Conservation (phyloP, 208 protist genomes). For the Herpetomonas samuelpessoai region DNA sequence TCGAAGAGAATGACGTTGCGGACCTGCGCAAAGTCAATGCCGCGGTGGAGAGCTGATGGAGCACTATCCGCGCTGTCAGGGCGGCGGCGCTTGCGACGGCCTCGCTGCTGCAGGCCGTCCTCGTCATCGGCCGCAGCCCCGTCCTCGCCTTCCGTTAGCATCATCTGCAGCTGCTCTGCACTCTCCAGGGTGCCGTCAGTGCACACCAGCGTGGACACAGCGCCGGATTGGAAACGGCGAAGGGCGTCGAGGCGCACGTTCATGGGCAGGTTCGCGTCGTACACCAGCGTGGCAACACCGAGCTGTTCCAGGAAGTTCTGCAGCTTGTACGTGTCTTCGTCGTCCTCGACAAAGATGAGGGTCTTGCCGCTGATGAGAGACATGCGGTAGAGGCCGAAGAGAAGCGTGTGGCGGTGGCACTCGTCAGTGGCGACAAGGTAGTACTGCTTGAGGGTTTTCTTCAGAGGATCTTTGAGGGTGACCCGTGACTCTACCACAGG, state of each 20-base stretch:
- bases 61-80: slow-evolving; percentile 4
- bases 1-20: slow-evolving; percentile 97
- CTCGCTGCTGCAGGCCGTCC: slow-evolving; percentile 3
- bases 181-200: slow-evolving; percentile 93
- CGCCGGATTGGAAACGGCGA: slow-evolving; percentile 93
- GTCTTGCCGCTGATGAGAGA: slow-evolving; percentile 93
- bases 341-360: slow-evolving; percentile 96
- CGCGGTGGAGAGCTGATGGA: slow-evolving; percentile 86
- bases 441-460: slow-evolving; percentile 74
- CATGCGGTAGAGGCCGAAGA: slow-evolving; percentile 94
- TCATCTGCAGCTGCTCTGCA: slow-evolving; percentile 62
- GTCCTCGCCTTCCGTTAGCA: slow-evolving; percentile 14
- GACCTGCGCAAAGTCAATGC: slow-evolving; percentile 97
- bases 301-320: slow-evolving; percentile 97
- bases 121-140: slow-evolving; percentile 7
- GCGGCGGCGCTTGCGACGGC: slow-evolving; percentile 16
- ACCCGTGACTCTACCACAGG: slow-evolving; percentile 74
- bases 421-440: slow-evolving; percentile 88
- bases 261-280: slow-evolving; percentile 95
- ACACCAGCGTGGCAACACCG: slow-evolving; percentile 88
- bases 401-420: slow-evolving; percentile 92
- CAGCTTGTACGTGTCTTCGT: slow-evolving; percentile 93
- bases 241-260: slow-evolving; percentile 95
- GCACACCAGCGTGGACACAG: slow-evolving; percentile 95
- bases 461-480: slow-evolving; percentile 38